phyloP scores from a whole-genome alignment of 352 stramenopile genomes.

The Phytophthora sansomeana region DNA sequence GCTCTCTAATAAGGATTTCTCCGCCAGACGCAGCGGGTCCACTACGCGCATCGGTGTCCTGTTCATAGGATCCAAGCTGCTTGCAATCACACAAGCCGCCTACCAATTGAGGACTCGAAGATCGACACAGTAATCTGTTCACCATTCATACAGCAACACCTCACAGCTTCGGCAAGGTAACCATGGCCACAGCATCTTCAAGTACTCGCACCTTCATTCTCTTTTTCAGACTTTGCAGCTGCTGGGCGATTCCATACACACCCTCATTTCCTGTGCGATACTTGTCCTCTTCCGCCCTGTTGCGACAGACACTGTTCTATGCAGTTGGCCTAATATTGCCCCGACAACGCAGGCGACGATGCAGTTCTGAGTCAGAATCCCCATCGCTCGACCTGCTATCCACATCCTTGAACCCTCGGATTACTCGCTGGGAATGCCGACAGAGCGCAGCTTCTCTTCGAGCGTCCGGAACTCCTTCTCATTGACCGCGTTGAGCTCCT shows the following conservation, averaged over 20 bases:
- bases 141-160: constrained; percentile 1
- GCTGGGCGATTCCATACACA: constrained; percentile 9
- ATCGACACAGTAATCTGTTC: constrained; percentile 1
- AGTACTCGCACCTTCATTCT: constrained; percentile 41
- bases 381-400: constrained; percentile 13
- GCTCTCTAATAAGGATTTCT: constrained; percentile 34
- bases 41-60: not conserved
- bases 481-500: constrained; percentile 81
- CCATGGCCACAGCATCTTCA: constrained; percentile 4
- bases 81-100: not conserved
- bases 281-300: not conserved
- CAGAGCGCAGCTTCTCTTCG: constrained; percentile 83
- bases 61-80: not conserved
- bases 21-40: not conserved
- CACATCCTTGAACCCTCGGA: not conserved
- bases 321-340: constrained; percentile 9
- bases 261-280: constrained; percentile 4
- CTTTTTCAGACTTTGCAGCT: constrained; percentile 21
- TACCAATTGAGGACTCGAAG: not conserved
- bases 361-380: constrained; percentile 1
- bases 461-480: constrained; percentile 86
- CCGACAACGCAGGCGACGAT: constrained; percentile 12
- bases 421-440: constrained; percentile 84
- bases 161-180: constrained; percentile 1
- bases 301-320: constrained; percentile 24